Conservation (phyloP, 805 yeast genomes). For the Zygotorulaspora sp. region DNA sequence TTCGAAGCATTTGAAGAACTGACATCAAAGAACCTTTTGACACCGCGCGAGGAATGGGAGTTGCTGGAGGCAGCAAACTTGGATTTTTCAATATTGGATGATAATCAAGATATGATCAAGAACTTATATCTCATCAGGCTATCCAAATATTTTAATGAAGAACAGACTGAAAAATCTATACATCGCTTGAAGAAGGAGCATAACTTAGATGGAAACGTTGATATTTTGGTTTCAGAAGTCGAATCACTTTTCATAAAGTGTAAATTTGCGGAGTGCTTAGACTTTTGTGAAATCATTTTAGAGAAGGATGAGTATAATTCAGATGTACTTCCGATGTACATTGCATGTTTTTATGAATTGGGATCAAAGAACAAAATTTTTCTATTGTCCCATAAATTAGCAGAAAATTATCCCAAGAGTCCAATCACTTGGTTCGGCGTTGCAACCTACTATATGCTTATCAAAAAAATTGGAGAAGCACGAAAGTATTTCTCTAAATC, state of each 20-base stretch:
- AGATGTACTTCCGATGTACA: constrained; percentile 67
- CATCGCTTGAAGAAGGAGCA: constrained; percentile 64
- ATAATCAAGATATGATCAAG: constrained; percentile 75
- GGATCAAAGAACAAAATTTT: constrained; percentile 80
- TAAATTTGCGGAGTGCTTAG: constrained; percentile 69
- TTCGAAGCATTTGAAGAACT: constrained; percentile 87
- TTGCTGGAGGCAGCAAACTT: constrained; percentile 64
- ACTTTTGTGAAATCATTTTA: constrained; percentile 56
- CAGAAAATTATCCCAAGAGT: constrained; percentile 75
- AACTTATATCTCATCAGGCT: constrained; percentile 70
- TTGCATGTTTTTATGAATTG: constrained; percentile 79
- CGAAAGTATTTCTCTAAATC: constrained; percentile 85
- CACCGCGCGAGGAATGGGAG: constrained; percentile 87
- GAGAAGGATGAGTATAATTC: constrained; percentile 66
- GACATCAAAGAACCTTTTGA: constrained; percentile 62
- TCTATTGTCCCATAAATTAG: constrained; percentile 74
- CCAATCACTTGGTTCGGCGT: constrained; percentile 90
- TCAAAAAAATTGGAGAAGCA: constrained; percentile 72
- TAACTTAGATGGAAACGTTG: constrained; percentile 62
- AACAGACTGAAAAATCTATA: constrained; percentile 60
- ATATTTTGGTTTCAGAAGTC: constrained; percentile 62
- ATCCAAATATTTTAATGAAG: constrained; percentile 63
- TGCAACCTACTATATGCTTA: constrained; percentile 80
- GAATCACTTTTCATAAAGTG: constrained; percentile 71
- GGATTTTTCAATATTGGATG: constrained; percentile 56